phyloP scores from a whole-genome alignment of 352 stramenopile genomes.

The Thalassiosira oceanica region DNA sequence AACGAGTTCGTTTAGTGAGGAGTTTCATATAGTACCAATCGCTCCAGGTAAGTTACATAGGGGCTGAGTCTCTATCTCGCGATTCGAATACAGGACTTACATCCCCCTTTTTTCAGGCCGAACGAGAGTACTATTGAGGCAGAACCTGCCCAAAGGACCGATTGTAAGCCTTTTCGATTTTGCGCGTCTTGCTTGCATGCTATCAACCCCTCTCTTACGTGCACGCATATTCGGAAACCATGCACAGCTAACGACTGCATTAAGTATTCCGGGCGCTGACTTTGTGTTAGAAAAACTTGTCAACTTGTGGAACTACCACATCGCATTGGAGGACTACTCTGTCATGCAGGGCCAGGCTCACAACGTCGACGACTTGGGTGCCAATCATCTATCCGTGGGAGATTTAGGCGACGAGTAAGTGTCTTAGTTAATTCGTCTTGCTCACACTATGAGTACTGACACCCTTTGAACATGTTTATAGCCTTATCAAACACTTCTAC shows the following conservation, averaged over 20 bases:
- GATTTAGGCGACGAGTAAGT: constrained; percentile 32
- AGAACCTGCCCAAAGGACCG: constrained; percentile 49
- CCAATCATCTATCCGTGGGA: constrained; percentile 16
- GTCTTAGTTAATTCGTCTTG: too few species aligned
- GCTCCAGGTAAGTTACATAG: too few species aligned
- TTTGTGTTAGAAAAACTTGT: constrained; percentile 15
- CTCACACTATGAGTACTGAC: too few species aligned
- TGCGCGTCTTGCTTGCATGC: too few species aligned
- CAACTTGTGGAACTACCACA: constrained; percentile 64
- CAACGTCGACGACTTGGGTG: constrained; percentile 43
- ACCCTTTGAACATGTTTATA: too few species aligned
- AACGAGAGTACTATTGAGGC: constrained; percentile 38
- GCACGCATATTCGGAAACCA: too few species aligned
- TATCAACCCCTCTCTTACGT: too few species aligned
- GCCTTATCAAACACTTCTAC: constrained; percentile 23
- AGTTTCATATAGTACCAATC: constrained; percentile 52
- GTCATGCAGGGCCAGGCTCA: constrained; percentile 51
- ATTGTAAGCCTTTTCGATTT: too few species aligned
- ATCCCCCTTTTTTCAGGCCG: too few species aligned
- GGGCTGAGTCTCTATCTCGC: too few species aligned
- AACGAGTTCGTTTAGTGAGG: constrained; percentile 47
- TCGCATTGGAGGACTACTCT: constrained; percentile 42
- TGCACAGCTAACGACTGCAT: constrained; percentile 36
- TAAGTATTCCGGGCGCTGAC: constrained; percentile 15
- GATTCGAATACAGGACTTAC: too few species aligned